These are phyloP conservation scores for Phialophora expanda DNA, from an alignment of 2,329 filamentous ascomycete genomes.

Conservation along the genomic window DNA sequence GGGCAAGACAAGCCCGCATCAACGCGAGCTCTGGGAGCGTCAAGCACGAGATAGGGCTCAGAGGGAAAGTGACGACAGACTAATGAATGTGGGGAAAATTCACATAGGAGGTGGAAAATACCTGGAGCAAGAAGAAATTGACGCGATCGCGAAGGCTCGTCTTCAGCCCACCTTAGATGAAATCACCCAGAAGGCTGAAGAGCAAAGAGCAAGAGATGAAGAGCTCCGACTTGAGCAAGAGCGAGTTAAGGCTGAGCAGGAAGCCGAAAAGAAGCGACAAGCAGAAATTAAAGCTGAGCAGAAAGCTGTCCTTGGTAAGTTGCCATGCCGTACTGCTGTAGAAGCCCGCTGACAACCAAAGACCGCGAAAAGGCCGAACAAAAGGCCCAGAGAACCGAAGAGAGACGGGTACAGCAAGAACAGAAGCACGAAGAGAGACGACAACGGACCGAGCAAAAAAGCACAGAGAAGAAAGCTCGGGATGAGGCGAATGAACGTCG, in stretches of 20 bases:
- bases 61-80: conserved; percentile 65
- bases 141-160: conserved; percentile 75
- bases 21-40: conserved; percentile 77
- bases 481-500: conserved; percentile 27
- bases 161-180: conserved; percentile 85
- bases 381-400: conserved; percentile 35
- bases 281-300: conserved; percentile 46
- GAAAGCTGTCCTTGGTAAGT: conserved; percentile 52
- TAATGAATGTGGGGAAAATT: conserved; percentile 62
- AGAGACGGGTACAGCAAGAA: conserved; percentile 35
- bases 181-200: conserved; percentile 78
- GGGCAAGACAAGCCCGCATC: conserved; percentile 70
- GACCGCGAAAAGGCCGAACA: conserved; percentile 37
- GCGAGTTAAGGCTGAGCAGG: conserved; percentile 65
- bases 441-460: conserved; percentile 30
- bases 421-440: conserved; percentile 34
- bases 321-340: neutral
- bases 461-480: conserved; percentile 36
- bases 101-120: conserved; percentile 82
- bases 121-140: conserved; percentile 76
- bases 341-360: conserved; percentile 25
- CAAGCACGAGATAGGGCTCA: conserved; percentile 74
- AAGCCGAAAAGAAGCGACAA: conserved; percentile 48
- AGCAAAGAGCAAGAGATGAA: conserved; percentile 69
- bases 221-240: conserved; percentile 68